These are phyloP conservation scores for Polytrichum formosum DNA, from an alignment of 225 moss, liverwort and hornwort genomes.

Conservation along the genomic window DNA sequence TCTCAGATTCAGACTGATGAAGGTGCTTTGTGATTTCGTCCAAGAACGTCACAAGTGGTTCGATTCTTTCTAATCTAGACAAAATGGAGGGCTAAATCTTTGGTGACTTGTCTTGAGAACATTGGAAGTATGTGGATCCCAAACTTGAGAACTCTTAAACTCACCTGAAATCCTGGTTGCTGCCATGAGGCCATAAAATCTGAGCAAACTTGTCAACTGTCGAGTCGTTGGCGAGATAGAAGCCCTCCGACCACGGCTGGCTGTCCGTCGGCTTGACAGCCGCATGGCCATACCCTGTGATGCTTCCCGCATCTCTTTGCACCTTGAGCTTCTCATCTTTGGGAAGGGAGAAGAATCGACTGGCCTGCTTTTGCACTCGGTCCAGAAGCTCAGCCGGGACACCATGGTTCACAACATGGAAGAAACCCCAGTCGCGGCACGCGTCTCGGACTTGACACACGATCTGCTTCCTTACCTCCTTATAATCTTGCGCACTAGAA, in stretches of 20 bases:
- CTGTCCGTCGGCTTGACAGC: slow-evolving; percentile 17
- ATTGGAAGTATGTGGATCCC: neutral
- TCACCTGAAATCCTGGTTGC: slow-evolving; percentile 40
- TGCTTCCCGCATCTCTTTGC: slow-evolving; percentile 16
- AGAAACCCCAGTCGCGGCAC: slow-evolving; percentile 56
- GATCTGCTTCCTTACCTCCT: neutral
- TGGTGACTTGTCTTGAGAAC: neutral
- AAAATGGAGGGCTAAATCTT: neutral
- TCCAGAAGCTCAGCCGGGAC: slow-evolving; percentile 27
- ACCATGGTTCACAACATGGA: slow-evolving; percentile 55
- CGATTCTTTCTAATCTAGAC: neutral
- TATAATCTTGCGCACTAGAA: neutral
- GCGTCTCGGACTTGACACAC: slow-evolving; percentile 37
- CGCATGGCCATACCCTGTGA: slow-evolving; percentile 40
- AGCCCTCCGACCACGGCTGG: slow-evolving; percentile 45
- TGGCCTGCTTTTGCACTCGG: slow-evolving; percentile 23
- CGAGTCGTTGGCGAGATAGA: slow-evolving; percentile 31
- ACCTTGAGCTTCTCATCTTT: slow-evolving; percentile 33
- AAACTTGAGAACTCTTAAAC: neutral
- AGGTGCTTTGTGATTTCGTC: neutral
- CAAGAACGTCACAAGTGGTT: neutral
- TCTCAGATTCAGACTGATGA: neutral
- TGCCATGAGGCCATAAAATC: slow-evolving; percentile 30
- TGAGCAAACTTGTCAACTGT: slow-evolving; percentile 10
- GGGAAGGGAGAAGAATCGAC: slow-evolving; percentile 31